Evolutionary conservation across 768 basidiomycete genomes (phyloP), one percentile per base, ranked within the genome.

Genomic region (Boletus rufocinnamomeus): DNA sequence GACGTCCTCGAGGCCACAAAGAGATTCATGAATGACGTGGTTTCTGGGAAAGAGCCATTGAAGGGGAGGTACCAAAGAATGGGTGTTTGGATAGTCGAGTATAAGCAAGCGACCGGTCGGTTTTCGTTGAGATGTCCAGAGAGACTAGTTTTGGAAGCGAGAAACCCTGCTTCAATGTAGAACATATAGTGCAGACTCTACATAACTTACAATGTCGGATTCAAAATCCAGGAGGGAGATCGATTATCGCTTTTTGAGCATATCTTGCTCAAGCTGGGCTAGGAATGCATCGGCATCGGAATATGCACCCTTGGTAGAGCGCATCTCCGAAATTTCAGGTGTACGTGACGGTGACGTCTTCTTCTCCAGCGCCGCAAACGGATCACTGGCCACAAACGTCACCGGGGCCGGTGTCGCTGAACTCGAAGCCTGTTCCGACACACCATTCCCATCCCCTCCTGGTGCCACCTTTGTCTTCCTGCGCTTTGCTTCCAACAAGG

Each of bases 401-500:
- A 41, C 35, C 6, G 61, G 47, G 40, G 35, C 35, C 35, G 56
- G 45, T 7, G 53, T 38, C 3, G 21, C 30, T 1, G 61, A 56
- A 30, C 9, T 34, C 19, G 50, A 53, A 19, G 59, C 35, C 43
- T 30, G 57, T 17, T n/a, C 45, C 13, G 28, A 28, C 3, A 4
- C 27, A 23, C 3, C 54, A 30, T 61, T 51, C 44, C 50, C 64
- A 30, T 59, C 55, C 38, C 46, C 63, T 5, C 63, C 61, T 7
- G 52, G 58, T 30, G 1, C n/a, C 23, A 27, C 30, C 53, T 63
- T 75, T 43, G 75, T 64, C 72, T 89, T 92, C 64, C 78, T 78
- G 61, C 88, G 79, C 72, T 90, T 89, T 27, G 86, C 87, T 46
- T 88, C 86, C 25, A 91, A 62, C 59, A 84, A 40, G 63, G 74